These are phyloP conservation scores for Fusarium sp. DNA, from an alignment of 2,329 filamentous ascomycete genomes.

Conservation along the genomic window DNA sequence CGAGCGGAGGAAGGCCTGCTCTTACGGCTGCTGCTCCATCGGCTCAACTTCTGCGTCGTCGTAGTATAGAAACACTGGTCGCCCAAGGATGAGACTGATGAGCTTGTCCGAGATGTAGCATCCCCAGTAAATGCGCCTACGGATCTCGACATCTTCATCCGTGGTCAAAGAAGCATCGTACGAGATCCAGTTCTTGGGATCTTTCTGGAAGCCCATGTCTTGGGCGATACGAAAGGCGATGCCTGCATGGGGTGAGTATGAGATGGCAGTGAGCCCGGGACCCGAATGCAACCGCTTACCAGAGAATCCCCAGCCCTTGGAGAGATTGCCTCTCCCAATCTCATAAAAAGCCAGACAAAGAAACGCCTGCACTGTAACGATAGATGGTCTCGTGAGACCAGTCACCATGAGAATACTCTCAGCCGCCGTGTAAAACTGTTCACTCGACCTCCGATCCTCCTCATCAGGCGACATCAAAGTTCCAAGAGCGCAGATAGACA, in stretches of 20 bases:
- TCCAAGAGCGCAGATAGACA: constrained; percentile 42
- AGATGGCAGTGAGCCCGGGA: background rate
- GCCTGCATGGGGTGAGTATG: constrained; percentile 19
- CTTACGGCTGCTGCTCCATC: constrained; percentile 13
- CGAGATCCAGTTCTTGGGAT: constrained; percentile 37
- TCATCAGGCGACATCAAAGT: constrained; percentile 28
- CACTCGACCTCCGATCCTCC: constrained; percentile 11
- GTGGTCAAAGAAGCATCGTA: constrained; percentile 36
- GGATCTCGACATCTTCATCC: constrained; percentile 42
- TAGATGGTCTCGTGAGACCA: constrained; percentile 36
- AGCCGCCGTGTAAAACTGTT: constrained; percentile 37
- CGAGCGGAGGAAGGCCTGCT: too few relatives aligned
- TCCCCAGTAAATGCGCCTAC: constrained; percentile 46
- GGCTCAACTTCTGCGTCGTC: constrained; percentile 11
- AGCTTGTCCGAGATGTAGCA: constrained; percentile 46
- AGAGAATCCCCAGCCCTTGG: constrained; percentile 45
- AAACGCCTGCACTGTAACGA: constrained; percentile 42
- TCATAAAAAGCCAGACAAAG: constrained; percentile 46
- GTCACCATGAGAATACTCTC: constrained; percentile 43
- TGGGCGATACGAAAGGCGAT: constrained; percentile 48
- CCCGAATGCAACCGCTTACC: constrained; percentile 19
- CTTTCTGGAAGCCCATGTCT: constrained; percentile 45
- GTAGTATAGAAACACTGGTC: background rate
- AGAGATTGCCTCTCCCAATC: constrained; percentile 42
- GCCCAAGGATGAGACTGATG: constrained; percentile 16